A percentile compares a stretch with the other conserved stretches of the same genome.
Evolutionary conservation across 2,329 filamentous ascomycete genomes (phyloP).

Genomic region (Proliferodiscus dingleyae): DNA sequence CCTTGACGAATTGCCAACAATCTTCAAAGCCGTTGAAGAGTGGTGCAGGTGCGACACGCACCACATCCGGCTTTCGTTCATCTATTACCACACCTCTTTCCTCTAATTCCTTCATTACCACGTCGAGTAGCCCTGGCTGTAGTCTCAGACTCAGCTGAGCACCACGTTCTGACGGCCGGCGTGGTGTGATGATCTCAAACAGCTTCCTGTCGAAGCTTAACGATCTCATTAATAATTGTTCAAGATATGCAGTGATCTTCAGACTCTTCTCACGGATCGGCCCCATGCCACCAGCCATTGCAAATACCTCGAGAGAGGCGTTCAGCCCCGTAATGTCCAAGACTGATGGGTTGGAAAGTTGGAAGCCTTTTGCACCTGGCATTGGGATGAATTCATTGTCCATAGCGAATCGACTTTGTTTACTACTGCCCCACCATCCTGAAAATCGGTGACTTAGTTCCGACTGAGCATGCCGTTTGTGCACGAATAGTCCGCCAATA

Average conservation of each 20-base stretch:
- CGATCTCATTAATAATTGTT: constrained; percentile 48
- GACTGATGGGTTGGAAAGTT: constrained; percentile 70
- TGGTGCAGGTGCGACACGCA: constrained; percentile 69
- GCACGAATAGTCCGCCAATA: constrained; percentile 70
- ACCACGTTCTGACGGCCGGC: constrained; percentile 53
- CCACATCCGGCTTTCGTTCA: constrained; percentile 69
- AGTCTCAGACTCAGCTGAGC: constrained; percentile 68
- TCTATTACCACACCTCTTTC: constrained; percentile 63
- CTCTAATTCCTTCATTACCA: constrained; percentile 57
- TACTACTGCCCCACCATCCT: constrained; percentile 81
- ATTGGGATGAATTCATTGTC: constrained; percentile 68
- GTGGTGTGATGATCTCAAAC: constrained; percentile 62
- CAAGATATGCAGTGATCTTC: constrained; percentile 63
- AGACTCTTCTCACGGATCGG: constrained; percentile 62
- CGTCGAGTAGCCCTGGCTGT: constrained; percentile 53
- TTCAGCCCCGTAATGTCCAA: constrained; percentile 67
- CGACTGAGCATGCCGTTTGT: constrained; percentile 42
- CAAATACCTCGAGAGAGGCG: constrained; percentile 68
- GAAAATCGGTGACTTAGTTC: constrained; percentile 49
- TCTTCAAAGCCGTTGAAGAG: constrained; percentile 70
- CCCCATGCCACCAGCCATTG: constrained; percentile 55
- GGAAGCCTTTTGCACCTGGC: constrained; percentile 68
- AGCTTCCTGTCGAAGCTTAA: constrained; percentile 28
- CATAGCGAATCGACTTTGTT: constrained; percentile 67
- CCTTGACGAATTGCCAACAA: constrained; percentile 52